Evolutionary conservation across 73 alveolate genomes (phyloP).

Genomic region (Blepharisma stoltei): DNA sequence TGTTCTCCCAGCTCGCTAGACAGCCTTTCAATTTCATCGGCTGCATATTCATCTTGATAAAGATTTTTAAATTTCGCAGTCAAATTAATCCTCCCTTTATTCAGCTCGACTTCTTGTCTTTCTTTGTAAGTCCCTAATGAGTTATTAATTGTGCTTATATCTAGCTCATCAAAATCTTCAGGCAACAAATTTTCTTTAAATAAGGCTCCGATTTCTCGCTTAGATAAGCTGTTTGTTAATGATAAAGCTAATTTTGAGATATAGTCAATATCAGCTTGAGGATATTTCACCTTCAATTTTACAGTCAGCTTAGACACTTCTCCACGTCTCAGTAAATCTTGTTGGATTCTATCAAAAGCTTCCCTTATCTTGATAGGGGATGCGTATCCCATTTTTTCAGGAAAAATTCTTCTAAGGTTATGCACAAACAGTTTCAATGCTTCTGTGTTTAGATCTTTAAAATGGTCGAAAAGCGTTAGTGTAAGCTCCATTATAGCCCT

Average conservation of each 20-base stretch:
- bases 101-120: constrained; percentile 11
- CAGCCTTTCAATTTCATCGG: background rate
- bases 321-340: background rate
- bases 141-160: background rate
- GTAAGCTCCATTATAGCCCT: constrained; percentile 10
- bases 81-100: background rate
- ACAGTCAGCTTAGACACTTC: constrained; percentile 2
- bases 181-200: constrained; percentile 13
- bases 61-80: constrained; percentile 7
- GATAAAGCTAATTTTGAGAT: background rate
- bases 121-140: background rate
- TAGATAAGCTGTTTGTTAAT: background rate
- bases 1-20: background rate
- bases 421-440: constrained; percentile 17
- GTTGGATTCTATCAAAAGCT: background rate
- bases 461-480: background rate
- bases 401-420: constrained; percentile 3
- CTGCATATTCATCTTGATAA: background rate
- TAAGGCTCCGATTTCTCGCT: background rate
- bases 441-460: background rate
- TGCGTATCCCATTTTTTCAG: constrained; percentile 15
- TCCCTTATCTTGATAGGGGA: background rate
- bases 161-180: background rate
- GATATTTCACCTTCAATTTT: constrained; percentile 7
- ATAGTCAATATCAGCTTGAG: constrained; percentile 1